Evolutionary conservation across 371 early-diverging fungal genomes (phyloP).

Genomic region (Mucor circinelloides): DNA sequence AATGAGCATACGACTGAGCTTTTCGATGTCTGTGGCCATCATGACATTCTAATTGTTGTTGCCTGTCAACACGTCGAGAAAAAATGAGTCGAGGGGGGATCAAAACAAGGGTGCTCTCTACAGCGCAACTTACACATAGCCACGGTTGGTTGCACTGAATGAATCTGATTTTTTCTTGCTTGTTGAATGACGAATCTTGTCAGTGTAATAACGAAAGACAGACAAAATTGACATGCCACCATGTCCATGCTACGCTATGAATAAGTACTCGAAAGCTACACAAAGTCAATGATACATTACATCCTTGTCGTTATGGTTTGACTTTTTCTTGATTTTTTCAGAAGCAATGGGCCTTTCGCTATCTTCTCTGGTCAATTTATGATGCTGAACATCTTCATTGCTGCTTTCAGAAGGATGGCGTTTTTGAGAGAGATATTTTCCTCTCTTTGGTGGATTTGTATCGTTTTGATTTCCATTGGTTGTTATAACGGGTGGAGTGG

Average conservation of each 20-base stretch:
- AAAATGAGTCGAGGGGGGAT: background rate
- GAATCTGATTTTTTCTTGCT: slow-evolving; percentile 28
- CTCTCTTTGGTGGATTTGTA: slow-evolving; percentile 9
- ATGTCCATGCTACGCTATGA: slow-evolving; percentile 26
- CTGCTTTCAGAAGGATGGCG: slow-evolving; percentile 23
- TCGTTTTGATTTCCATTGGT: background rate
- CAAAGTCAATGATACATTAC: slow-evolving; percentile 12
- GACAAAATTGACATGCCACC: slow-evolving; percentile 38
- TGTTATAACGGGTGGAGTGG: slow-evolving; percentile 50
- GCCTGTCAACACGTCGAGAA: slow-evolving; percentile 28
- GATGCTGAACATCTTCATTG: slow-evolving; percentile 40
- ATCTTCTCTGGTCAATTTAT: slow-evolving; percentile 52
- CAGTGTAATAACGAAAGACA: slow-evolving; percentile 53
- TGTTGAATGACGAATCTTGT: slow-evolving; percentile 46
- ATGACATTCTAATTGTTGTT: slow-evolving; percentile 43
- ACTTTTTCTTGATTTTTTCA: slow-evolving; percentile 55
- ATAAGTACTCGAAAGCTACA: background rate
- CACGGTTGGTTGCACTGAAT: slow-evolving; percentile 26
- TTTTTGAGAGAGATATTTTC: slow-evolving; percentile 1
- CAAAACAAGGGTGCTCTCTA: background rate
- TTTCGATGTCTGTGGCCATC: slow-evolving; percentile 38
- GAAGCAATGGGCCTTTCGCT: slow-evolving; percentile 56
- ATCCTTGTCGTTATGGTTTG: slow-evolving; percentile 38
- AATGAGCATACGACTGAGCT: slow-evolving; percentile 52
- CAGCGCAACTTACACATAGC: slow-evolving; percentile 41